Base-by-base conservation (phyloP, 2,329 filamentous ascomycete species). In the Aspergillus costaricaensis region DNA sequence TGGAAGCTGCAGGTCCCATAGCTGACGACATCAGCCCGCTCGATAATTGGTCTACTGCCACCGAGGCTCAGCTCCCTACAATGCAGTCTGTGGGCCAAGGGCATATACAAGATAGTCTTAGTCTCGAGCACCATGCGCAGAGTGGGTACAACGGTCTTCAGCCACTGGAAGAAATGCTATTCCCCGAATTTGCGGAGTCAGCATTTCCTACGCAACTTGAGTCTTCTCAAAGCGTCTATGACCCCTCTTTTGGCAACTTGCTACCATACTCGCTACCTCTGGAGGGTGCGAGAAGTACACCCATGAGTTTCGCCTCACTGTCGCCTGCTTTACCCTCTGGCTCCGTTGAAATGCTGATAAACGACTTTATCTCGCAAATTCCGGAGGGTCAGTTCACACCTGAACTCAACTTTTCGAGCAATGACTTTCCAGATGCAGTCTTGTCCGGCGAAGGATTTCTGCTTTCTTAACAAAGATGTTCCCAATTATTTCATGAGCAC, bases 331-430 rank as follows among this genome's bases (percentile, higher is more conserved):
- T 59, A 8, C 48, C 56, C 8, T 43, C 62, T 10, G 32, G 51
- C 14, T 58, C 62, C 0, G 51, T 62, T 1, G 59, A 62, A 10
- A 50, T 60, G 51, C 44, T 62, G 30, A 41, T 64, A 9, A 57
- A 36, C 1, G 57, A 64, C 23, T 64, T 64, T 14, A 59, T 60
- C 7, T 48, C 60, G 4, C 57, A 64, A 23, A 50, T 55, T 6
- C 59, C 57, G 5, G 52, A 32, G 6, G 48, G 25, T 7, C 48
- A 54, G 4, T 44, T 47, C 14, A 23, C 39, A 21, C 14, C 47
- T 14, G 58, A 55, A 3, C 41, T 15, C 10, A 39, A 48, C 43
- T 36, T 60, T 9, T 25, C 41, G 14, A 36, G 47, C 15, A 44
- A 56, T 14, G 51, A 58, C 19, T 39, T 58, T 3, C 9, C 23